Conservation (phyloP, 2,329 filamentous ascomycete genomes). For the Alternaria consortialis region DNA sequence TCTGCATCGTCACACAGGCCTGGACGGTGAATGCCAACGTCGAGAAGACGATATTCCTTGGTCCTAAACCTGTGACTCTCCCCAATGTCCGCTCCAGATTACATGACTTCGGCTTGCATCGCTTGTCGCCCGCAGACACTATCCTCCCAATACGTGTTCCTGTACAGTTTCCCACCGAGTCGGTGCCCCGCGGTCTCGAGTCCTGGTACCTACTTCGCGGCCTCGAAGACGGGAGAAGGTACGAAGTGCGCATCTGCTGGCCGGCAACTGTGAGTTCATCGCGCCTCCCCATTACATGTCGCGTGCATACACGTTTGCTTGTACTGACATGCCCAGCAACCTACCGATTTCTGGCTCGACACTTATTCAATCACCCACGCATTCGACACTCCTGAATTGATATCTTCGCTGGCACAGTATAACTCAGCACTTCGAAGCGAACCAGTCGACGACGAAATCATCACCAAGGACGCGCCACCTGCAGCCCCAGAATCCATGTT, state of each 20-base stretch:
- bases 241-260: slow-evolving; percentile 95
- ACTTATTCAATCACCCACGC: slow-evolving; percentile 69
- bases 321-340: slow-evolving; percentile 70
- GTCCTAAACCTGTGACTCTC: slow-evolving; percentile 67
- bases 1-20: slow-evolving; percentile 44
- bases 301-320: slow-evolving; percentile 5
- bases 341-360: slow-evolving; percentile 78
- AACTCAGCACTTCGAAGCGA: slow-evolving; percentile 60
- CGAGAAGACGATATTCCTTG: slow-evolving; percentile 90
- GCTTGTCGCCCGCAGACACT: slow-evolving; percentile 65
- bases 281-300: slow-evolving; percentile 3
- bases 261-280: slow-evolving; percentile 76
- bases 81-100: slow-evolving; percentile 66
- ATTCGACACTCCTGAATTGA: slow-evolving; percentile 68
- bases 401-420: slow-evolving; percentile 71
- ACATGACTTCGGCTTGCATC: slow-evolving; percentile 68
- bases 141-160: slow-evolving; percentile 70
- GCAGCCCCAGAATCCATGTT: slow-evolving; percentile 62
- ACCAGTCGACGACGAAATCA: slow-evolving; percentile 7
- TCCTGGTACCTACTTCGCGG: slow-evolving; percentile 82
- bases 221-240: slow-evolving; percentile 76
- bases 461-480: slow-evolving; percentile 5
- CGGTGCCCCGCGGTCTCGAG: slow-evolving; percentile 64
- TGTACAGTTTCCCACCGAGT: slow-evolving; percentile 71
- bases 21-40: slow-evolving; percentile 71